These are phyloP conservation scores for Neonectria ditissima DNA, from an alignment of 2,329 filamentous ascomycete species.

Conservation along the genomic window DNA sequence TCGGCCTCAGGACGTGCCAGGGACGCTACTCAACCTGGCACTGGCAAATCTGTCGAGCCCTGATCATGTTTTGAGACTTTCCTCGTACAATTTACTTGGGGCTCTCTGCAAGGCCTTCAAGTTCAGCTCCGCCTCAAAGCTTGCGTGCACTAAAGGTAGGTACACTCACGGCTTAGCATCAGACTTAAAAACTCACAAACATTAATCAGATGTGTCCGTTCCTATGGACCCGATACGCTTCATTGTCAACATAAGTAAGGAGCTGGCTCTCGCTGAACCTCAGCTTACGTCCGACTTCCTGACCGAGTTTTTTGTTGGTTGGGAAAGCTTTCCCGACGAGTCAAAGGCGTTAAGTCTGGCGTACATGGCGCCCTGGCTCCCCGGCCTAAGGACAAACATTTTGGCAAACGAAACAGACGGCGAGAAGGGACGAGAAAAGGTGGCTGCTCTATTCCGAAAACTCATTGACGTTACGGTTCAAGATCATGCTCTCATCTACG, in stretches of 20 bases:
- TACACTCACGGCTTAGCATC: neutral
- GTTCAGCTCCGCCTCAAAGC: slow-evolving; percentile 70
- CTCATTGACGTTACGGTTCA: slow-evolving; percentile 73
- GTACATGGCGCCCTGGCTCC: slow-evolving; percentile 78
- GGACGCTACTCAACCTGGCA: slow-evolving; percentile 75
- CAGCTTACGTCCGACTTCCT: slow-evolving; percentile 77
- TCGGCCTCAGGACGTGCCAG: slow-evolving; percentile 76
- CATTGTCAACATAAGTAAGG: slow-evolving; percentile 73
- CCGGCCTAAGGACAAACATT: slow-evolving; percentile 69
- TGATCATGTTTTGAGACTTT: slow-evolving; percentile 69
- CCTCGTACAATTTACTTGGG: slow-evolving; percentile 76
- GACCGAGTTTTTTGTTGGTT: slow-evolving; percentile 79
- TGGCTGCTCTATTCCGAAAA: slow-evolving; percentile 72
- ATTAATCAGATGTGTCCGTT: slow-evolving; percentile 66
- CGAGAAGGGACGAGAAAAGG: slow-evolving; percentile 74
- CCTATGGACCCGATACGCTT: slow-evolving; percentile 73
- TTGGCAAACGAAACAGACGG: slow-evolving; percentile 70
- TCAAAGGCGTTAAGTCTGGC: slow-evolving; percentile 75
- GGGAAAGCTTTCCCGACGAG: slow-evolving; percentile 76
- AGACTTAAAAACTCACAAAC: slow-evolving; percentile 11
- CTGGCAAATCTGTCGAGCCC: slow-evolving; percentile 74
- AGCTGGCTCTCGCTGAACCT: slow-evolving; percentile 72
- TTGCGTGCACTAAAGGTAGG: slow-evolving; percentile 72
- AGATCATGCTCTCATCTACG: slow-evolving; percentile 69
- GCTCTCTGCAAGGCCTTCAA: slow-evolving; percentile 76